These are phyloP conservation scores for Penicillium parvum DNA, from an alignment of 495 filamentous ascomycete genomes.

Conservation along the genomic window DNA sequence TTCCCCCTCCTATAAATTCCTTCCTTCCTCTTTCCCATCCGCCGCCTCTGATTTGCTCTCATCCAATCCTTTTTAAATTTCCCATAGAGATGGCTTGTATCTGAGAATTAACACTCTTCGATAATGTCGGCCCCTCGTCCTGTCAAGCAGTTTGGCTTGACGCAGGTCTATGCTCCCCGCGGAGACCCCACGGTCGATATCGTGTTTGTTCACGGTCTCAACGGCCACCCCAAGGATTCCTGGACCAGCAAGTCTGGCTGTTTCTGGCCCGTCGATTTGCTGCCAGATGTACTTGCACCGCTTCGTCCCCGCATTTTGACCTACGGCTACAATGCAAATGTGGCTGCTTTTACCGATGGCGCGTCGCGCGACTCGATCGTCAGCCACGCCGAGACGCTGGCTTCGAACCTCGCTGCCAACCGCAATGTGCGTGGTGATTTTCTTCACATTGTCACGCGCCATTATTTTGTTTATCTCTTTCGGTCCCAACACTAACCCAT, in stretches of 20 bases:
- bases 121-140: conserved; percentile 25
- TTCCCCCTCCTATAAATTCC: not conserved
- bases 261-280: conserved; percentile 74
- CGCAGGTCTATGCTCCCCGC: conserved; percentile 59
- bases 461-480: conserved; percentile 27
- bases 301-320: conserved; percentile 67
- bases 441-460: conserved; percentile 14
- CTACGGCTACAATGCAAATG: conserved; percentile 83
- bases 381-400: conserved; percentile 78
- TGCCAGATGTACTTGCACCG: conserved; percentile 59
- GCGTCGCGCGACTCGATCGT: conserved; percentile 70
- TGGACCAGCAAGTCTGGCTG: conserved; percentile 66
- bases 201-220: conserved; percentile 79
- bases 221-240: conserved; percentile 69
- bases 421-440: conserved; percentile 45
- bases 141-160: conserved; percentile 65
- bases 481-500: conserved; percentile 4
- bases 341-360: conserved; percentile 59
- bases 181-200: conserved; percentile 45
- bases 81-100: conserved; percentile 3
- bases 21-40: not conserved
- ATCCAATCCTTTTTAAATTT: not conserved
- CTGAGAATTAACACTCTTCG: conserved; percentile 6
- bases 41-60: not conserved
- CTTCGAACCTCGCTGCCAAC: conserved; percentile 57